Percentiles rank a stretch among this genome's conserved stretches.
phyloP scores from a whole-genome alignment of 176 grass and related monocot species.

The Carex kokanica region DNA sequence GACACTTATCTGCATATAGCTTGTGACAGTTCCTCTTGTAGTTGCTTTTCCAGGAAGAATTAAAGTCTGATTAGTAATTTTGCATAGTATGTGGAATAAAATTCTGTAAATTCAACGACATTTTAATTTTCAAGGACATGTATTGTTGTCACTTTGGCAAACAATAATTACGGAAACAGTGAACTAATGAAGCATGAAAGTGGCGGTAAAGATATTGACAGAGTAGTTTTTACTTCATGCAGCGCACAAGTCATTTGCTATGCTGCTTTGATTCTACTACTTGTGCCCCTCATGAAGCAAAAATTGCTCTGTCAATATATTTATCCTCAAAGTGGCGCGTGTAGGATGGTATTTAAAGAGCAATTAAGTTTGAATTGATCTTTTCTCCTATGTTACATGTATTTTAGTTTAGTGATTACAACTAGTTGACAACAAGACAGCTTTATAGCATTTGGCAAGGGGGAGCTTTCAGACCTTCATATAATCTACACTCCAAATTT shows the following conservation, averaged over 20 bases:
- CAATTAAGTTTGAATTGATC: not conserved
- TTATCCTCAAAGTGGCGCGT: not conserved
- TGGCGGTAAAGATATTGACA: not conserved
- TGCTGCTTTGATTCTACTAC: too few species aligned
- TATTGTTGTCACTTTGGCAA: not conserved
- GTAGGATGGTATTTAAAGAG: not conserved
- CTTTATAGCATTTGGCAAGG: not conserved
- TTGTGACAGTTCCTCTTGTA: not conserved
- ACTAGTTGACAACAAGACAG: not conserved
- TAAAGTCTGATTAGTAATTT: not conserved
- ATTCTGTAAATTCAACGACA: not conserved
- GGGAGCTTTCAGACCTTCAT: slow-evolving; percentile 9
- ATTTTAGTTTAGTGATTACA: not conserved
- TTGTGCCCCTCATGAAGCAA: too few species aligned
- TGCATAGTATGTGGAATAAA: not conserved
- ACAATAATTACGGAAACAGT: not conserved
- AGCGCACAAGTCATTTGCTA: too few species aligned
- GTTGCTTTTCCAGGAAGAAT: not conserved
- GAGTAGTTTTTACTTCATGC: too few species aligned
- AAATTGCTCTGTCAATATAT: too few species aligned
- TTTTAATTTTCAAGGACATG: not conserved
- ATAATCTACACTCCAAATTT: not conserved
- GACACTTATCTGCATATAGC: not conserved
- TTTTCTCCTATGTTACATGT: not conserved
- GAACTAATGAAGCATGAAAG: not conserved